Conservation (phyloP, 257 asterid species). For the Handroanthus guayacan region DNA sequence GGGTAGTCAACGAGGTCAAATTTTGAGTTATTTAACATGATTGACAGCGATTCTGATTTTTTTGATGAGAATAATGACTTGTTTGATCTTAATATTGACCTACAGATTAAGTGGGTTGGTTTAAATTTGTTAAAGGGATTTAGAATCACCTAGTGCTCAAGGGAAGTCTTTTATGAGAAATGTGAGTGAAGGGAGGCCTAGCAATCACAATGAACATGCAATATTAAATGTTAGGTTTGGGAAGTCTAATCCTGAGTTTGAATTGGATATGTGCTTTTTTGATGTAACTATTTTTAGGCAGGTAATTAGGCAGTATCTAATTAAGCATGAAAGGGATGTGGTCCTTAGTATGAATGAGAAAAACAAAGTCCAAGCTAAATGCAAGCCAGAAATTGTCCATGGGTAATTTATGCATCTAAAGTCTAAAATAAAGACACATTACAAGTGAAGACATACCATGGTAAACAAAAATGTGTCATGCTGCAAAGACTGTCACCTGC, state of each 20-base stretch:
- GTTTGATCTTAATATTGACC: too few species aligned
- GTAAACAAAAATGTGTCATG: not conserved
- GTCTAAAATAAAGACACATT: not conserved
- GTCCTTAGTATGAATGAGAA: not conserved
- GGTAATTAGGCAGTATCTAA: not conserved
- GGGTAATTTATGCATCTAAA: not conserved
- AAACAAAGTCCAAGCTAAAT: not conserved
- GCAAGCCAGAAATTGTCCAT: not conserved
- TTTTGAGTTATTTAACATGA: too few species aligned
- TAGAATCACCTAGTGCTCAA: too few species aligned
- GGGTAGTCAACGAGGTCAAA: too few species aligned
- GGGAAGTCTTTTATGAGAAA: too few species aligned
- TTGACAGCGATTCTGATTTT: too few species aligned
- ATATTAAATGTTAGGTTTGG: not conserved
- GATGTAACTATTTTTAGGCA: not conserved
- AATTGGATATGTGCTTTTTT: not conserved
- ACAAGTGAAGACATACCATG: not conserved
- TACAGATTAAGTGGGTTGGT: too few species aligned
- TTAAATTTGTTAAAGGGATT: too few species aligned
- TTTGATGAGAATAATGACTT: too few species aligned
- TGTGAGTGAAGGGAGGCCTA: too few species aligned
- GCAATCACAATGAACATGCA: not conserved
- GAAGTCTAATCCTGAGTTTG: not conserved
- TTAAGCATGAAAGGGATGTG: not conserved
- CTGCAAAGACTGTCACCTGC: not conserved